These are phyloP conservation scores for Helminthosporium solani DNA, from an alignment of 2,329 filamentous ascomycete species.

Conservation along the genomic window DNA sequence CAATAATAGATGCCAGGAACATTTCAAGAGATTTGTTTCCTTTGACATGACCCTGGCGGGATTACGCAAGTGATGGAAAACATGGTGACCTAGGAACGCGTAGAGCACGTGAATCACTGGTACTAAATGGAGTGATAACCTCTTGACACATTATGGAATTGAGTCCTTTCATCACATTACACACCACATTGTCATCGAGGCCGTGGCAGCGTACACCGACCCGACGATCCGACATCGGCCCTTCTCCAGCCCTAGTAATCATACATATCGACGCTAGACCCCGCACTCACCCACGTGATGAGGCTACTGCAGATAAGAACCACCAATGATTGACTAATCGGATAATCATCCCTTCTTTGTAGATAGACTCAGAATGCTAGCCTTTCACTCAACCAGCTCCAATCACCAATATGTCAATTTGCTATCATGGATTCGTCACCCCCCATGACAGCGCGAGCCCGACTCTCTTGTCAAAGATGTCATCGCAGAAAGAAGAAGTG, in stretches of 20 bases:
- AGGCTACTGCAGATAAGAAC: not conserved
- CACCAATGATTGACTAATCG: not conserved
- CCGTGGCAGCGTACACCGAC: not conserved
- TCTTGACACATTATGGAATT: too few species aligned
- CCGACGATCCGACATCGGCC: not conserved
- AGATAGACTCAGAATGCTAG: not conserved
- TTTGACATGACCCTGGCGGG: too few species aligned
- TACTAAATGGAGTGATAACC: too few species aligned
- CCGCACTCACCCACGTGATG: not conserved
- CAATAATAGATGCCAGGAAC: too few species aligned
- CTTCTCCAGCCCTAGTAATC: not conserved
- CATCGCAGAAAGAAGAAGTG: not conserved
- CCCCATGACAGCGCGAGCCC: not conserved
- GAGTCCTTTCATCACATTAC: too few species aligned
- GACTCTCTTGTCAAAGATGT: not conserved
- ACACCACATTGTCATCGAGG: too few species aligned
- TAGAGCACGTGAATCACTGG: too few species aligned
- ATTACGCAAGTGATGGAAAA: too few species aligned
- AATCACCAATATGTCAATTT: not conserved
- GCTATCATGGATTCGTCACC: not conserved
- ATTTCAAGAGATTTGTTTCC: too few species aligned
- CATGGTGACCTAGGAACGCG: too few species aligned
- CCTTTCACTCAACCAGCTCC: not conserved
- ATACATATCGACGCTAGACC: not conserved
- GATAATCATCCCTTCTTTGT: not conserved